A percentile compares a stretch with the other conserved stretches of the same genome.
These are phyloP conservation scores for Talaromyces sp. DNA, from an alignment of 2,329 filamentous ascomycete species.

Conservation along the genomic window DNA sequence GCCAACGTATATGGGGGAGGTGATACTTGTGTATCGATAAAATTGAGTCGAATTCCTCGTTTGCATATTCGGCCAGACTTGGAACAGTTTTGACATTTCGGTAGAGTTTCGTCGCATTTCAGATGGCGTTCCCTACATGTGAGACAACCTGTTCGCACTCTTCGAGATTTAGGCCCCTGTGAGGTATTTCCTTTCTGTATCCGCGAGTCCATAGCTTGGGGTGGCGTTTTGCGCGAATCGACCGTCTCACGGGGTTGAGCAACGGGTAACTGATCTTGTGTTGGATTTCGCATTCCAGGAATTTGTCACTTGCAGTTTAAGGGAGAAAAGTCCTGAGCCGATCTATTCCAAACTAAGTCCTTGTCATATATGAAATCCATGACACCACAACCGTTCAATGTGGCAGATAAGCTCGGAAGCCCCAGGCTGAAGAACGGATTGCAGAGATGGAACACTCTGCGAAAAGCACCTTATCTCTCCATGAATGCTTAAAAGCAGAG, in stretches of 20 bases:
- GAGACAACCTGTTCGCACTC: conserved; percentile 83
- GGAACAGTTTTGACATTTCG: conserved; percentile 69
- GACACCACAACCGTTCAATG: neutral
- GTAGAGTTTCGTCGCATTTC: conserved; percentile 76
- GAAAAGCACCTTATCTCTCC: neutral
- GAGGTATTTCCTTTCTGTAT: conserved; percentile 16
- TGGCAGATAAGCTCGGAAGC: neutral
- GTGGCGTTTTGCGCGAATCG: neutral
- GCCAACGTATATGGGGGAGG: conserved; percentile 57
- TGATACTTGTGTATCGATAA: conserved; percentile 76
- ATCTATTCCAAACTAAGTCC: neutral
- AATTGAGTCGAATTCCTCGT: conserved; percentile 81
- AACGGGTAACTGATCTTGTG: neutral
- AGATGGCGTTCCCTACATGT: conserved; percentile 86
- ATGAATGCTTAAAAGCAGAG: neutral
- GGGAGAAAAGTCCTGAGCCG: neutral
- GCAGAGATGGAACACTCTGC: neutral
- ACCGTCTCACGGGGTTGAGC: neutral
- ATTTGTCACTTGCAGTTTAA: neutral
- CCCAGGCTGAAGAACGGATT: neutral
- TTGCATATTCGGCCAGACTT: conserved; percentile 85
- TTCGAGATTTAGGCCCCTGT: conserved; percentile 59
- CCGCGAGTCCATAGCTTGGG: neutral
- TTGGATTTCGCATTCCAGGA: neutral
- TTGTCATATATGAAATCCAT: neutral